These are phyloP conservation scores for Lepiota subincarnata DNA, from an alignment of 768 basidiomycete species.

Conservation along the genomic window DNA sequence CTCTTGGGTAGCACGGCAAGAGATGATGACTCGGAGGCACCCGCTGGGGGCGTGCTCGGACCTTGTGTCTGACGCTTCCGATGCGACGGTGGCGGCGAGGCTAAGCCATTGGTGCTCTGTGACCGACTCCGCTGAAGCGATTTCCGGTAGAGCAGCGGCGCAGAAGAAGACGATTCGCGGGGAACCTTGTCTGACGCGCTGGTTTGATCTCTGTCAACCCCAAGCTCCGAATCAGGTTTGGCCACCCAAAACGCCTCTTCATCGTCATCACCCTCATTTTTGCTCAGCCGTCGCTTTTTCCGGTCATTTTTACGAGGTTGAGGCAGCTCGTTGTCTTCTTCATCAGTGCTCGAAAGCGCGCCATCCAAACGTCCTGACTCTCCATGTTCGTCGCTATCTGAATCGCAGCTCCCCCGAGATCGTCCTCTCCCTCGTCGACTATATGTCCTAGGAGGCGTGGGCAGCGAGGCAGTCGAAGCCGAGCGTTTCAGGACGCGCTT, in stretches of 20 bases:
- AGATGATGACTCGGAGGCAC: slow-evolving; percentile 11
- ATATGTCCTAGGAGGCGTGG: slow-evolving; percentile 61
- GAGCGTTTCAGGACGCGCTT: slow-evolving; percentile 53
- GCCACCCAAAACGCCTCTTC: slow-evolving; percentile 53
- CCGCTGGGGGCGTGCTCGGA: slow-evolving; percentile 3
- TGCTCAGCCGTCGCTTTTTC: slow-evolving; percentile 38
- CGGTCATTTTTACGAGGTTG: slow-evolving; percentile 19
- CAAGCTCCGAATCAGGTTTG: slow-evolving; percentile 21
- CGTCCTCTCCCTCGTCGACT: slow-evolving; percentile 43
- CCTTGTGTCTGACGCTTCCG: slow-evolving; percentile 27
- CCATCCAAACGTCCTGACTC: slow-evolving; percentile 7
- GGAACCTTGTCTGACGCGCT: slow-evolving; percentile 11
- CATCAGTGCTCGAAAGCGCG: slow-evolving; percentile 24
- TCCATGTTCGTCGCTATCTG: slow-evolving; percentile 38
- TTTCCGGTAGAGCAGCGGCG: slow-evolving; percentile 34
- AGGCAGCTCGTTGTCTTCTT: slow-evolving; percentile 24
- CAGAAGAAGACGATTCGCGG: slow-evolving; percentile 11
- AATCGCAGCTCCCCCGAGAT: slow-evolving; percentile 40
- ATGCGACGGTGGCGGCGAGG: slow-evolving; percentile 67
- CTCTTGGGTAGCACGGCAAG: slow-evolving; percentile 13
- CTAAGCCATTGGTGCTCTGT: slow-evolving; percentile 31
- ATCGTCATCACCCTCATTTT: slow-evolving; percentile 33
- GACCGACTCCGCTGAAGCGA: slow-evolving; percentile 17
- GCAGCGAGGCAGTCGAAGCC: slow-evolving; percentile 59
- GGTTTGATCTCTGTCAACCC: slow-evolving; percentile 14